phyloP scores from a whole-genome alignment of 768 basidiomycete genomes.

The Russula brevipes region DNA sequence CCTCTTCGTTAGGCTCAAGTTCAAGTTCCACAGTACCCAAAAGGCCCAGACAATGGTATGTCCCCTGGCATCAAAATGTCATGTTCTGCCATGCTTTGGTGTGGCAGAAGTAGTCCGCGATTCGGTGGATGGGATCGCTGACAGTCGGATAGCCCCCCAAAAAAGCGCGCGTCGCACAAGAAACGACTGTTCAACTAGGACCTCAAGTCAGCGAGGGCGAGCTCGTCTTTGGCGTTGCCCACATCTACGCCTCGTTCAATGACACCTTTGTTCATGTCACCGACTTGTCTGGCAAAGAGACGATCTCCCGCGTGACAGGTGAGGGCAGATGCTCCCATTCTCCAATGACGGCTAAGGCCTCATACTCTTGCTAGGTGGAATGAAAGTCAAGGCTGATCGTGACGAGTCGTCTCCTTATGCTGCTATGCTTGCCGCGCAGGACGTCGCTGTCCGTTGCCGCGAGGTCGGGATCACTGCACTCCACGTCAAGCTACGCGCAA shows the following conservation, averaged over 20 bases:
- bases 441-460: conserved; percentile 92
- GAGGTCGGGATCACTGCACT: conserved; percentile 98
- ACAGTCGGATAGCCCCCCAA: conserved; percentile 72
- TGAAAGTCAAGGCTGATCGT: conserved; percentile 99
- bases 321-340: conserved; percentile 28
- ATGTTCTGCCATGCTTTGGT: not conserved
- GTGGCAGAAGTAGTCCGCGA: not conserved
- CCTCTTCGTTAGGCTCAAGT: not conserved
- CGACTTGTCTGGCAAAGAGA: conserved; percentile 98
- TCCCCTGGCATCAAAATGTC: not conserved
- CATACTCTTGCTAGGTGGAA: conserved; percentile 58
- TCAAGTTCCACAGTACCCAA: not conserved
- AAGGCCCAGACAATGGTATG: conserved; percentile 19
- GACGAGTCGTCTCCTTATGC: conserved; percentile 98
- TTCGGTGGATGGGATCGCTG: conserved; percentile 49
- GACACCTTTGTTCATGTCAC: conserved; percentile 99
- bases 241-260: conserved; percentile 99
- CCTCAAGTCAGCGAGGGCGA: conserved; percentile 96
- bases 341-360: not conserved
- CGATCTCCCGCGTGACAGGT: conserved; percentile 98
- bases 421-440: conserved; percentile 98
- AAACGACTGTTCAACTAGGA: conserved; percentile 84
- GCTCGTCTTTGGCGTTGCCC: conserved; percentile 95
- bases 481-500: conserved; percentile 98
- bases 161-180: conserved; percentile 75